These are phyloP conservation scores for Tolypocladium ovalisporum DNA, from an alignment of 2,329 filamentous ascomycete species.

Conservation along the genomic window DNA sequence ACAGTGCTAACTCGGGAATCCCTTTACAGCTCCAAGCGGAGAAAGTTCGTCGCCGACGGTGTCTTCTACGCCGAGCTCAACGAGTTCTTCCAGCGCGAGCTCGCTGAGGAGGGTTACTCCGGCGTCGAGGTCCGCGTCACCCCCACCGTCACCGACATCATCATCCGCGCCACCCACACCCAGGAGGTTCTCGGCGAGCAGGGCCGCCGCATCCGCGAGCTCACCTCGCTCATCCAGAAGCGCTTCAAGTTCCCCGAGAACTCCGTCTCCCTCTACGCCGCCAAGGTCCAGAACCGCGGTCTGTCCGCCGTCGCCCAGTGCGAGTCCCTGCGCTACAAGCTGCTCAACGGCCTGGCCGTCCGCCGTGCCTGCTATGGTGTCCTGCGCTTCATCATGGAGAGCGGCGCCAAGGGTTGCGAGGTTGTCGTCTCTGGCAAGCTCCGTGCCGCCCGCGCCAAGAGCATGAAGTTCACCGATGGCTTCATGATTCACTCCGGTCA, in stretches of 20 bases:
- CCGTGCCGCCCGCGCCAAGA: constrained; percentile 97
- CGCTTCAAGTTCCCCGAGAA: constrained; percentile 99
- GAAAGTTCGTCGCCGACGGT: constrained; percentile 95
- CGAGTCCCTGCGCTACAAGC: constrained; percentile 99
- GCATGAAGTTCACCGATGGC: constrained; percentile 99
- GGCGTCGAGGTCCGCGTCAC: constrained; percentile 99
- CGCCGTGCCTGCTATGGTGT: constrained; percentile 99
- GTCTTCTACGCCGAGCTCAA: constrained; percentile 99
- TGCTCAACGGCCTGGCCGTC: constrained; percentile 98
- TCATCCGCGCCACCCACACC: constrained; percentile 99
- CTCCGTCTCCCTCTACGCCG: constrained; percentile 98
- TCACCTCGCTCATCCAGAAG: constrained; percentile 99
- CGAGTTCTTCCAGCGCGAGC: constrained; percentile 99
- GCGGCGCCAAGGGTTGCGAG: constrained; percentile 98
- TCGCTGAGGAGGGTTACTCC: constrained; percentile 99
- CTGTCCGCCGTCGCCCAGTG: constrained; percentile 99
- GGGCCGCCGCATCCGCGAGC: constrained; percentile 98
- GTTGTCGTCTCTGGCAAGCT: constrained; percentile 99
- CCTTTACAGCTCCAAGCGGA: constrained; percentile 66
- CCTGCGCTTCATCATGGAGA: constrained; percentile 99
- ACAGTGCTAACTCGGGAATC: constrained; percentile 3
- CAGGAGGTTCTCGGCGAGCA: constrained; percentile 99
- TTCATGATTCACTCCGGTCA: constrained; percentile 99
- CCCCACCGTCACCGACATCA: constrained; percentile 99
- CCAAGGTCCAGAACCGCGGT: constrained; percentile 99